Conservation (phyloP, 176 grass and related monocot species). For the Stipa capillata region DNA sequence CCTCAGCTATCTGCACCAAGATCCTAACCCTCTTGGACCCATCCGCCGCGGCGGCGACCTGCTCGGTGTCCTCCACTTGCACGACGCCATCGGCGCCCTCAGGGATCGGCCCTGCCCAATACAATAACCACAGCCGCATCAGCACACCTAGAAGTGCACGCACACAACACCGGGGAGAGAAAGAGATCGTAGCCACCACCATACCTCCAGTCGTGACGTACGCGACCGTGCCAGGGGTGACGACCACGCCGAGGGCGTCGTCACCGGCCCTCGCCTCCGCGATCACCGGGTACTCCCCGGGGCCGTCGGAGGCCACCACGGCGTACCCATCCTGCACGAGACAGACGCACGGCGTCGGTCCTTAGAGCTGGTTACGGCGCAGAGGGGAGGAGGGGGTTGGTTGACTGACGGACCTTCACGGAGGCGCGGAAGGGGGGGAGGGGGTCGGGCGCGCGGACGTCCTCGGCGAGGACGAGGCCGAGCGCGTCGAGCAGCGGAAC, state of each 20-base stretch:
- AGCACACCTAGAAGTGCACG: neutral
- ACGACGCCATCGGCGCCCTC: slow-evolving; percentile 81
- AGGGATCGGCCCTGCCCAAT: slow-evolving; percentile 60
- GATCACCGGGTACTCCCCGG: slow-evolving; percentile 73
- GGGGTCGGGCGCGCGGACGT: slow-evolving; percentile 55
- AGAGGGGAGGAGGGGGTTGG: neutral
- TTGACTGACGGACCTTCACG: slow-evolving; percentile 55
- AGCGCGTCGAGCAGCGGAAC: slow-evolving; percentile 64
- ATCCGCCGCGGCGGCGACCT: slow-evolving; percentile 14
- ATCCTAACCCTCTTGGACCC: slow-evolving; percentile 64
- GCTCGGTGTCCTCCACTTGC: slow-evolving; percentile 86
- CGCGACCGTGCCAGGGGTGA: slow-evolving; percentile 47
- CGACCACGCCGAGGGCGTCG: slow-evolving; percentile 43
- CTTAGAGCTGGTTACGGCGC: too few relatives aligned
- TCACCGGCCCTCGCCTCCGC: slow-evolving; percentile 81
- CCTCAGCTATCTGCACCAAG: slow-evolving; percentile 28
- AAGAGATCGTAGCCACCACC: neutral
- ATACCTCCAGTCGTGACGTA: slow-evolving; percentile 94
- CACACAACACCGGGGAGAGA: neutral
- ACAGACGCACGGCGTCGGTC: too few relatives aligned
- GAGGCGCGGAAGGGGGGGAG: slow-evolving; percentile 88
- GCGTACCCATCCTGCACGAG: slow-evolving; percentile 82
- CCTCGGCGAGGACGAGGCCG: slow-evolving; percentile 66
- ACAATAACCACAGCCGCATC: neutral
- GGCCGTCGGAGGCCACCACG: slow-evolving; percentile 73